These are phyloP conservation scores for Aphanomyces astaci DNA, from an alignment of 352 stramenopile genomes.

Conservation along the genomic window DNA sequence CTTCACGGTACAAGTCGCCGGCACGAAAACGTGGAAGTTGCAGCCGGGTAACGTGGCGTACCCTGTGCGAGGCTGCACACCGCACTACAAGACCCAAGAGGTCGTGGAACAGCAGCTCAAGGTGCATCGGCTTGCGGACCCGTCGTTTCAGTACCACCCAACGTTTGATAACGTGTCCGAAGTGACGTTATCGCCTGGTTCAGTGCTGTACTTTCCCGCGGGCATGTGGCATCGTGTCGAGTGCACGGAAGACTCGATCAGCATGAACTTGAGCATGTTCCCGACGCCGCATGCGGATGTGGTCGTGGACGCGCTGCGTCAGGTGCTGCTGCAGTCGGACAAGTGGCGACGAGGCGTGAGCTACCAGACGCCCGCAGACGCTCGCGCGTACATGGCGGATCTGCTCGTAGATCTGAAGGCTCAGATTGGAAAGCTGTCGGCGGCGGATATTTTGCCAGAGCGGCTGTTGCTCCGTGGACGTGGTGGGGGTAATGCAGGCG, in stretches of 20 bases:
- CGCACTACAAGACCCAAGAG: slow-evolving; percentile 48
- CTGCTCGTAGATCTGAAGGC: not conserved
- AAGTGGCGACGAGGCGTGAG: slow-evolving; percentile 9
- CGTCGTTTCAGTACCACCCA: not conserved
- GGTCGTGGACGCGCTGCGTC: slow-evolving; percentile 22
- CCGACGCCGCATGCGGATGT: slow-evolving; percentile 28
- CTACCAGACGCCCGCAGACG: not conserved
- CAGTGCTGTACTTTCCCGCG: slow-evolving; percentile 34
- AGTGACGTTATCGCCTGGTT: slow-evolving; percentile 26
- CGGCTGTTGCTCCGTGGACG: slow-evolving; percentile 15
- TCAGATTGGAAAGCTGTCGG: not conserved
- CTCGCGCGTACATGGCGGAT: not conserved
- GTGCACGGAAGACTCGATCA: slow-evolving; percentile 31
- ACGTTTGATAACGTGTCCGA: slow-evolving; percentile 14
- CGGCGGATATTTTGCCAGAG: slow-evolving; percentile 13
- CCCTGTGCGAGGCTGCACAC: slow-evolving; percentile 57
- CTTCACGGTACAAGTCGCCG: slow-evolving; percentile 73
- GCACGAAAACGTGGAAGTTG: slow-evolving; percentile 61
- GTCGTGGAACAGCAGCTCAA: slow-evolving; percentile 71
- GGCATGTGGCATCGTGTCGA: slow-evolving; percentile 34
- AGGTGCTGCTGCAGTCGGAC: slow-evolving; percentile 23
- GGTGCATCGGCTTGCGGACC: slow-evolving; percentile 29
- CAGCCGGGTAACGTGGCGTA: slow-evolving; percentile 39
- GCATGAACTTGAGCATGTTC: slow-evolving; percentile 32
- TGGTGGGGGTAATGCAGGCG: not conserved